A percentile compares a stretch with the other conserved stretches of the same genome.
Conservation (phyloP, 768 basidiomycete species). For the Chalciporus sphaerocephalus region DNA sequence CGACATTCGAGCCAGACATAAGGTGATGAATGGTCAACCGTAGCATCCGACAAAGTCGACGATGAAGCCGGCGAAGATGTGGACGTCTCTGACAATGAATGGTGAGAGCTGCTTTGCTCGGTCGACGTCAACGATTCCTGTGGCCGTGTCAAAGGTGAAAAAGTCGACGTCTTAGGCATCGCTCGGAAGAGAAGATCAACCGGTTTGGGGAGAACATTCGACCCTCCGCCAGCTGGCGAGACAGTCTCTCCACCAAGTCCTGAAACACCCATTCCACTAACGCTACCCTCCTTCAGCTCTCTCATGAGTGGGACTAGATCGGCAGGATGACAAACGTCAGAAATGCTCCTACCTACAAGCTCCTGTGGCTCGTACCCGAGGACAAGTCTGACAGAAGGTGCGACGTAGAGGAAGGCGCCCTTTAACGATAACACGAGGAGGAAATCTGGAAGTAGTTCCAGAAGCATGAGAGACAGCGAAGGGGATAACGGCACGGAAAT, state of each 20-base stretch:
- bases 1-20: slow-evolving; percentile 90
- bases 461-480: slow-evolving; percentile 41
- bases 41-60: not conserved
- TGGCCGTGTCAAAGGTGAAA: not conserved
- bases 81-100: not conserved
- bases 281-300: slow-evolving; percentile 71
- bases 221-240: slow-evolving; percentile 6
- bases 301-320: slow-evolving; percentile 90
- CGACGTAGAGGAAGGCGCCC: slow-evolving; percentile 88
- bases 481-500: slow-evolving; percentile 45
- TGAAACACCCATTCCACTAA: slow-evolving; percentile 13
- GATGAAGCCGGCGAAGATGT: slow-evolving; percentile 1
- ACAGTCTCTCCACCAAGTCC: slow-evolving; percentile 18
- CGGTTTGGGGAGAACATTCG: slow-evolving; percentile 38
- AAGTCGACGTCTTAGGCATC: slow-evolving; percentile 45
- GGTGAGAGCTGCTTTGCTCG: not conserved
- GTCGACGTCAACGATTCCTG: slow-evolving; percentile 1
- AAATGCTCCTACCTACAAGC: slow-evolving; percentile 71
- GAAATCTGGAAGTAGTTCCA: slow-evolving; percentile 70
- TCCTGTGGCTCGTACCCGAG: slow-evolving; percentile 86
- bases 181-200: slow-evolving; percentile 88
- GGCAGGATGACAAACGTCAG: slow-evolving; percentile 82
- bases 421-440: slow-evolving; percentile 90
- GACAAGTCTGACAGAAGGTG: slow-evolving; percentile 70
- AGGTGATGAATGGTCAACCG: slow-evolving; percentile 19